Evolutionary conservation across 768 basidiomycete species (phyloP).

Genomic region (Myochromella boudieri): DNA sequence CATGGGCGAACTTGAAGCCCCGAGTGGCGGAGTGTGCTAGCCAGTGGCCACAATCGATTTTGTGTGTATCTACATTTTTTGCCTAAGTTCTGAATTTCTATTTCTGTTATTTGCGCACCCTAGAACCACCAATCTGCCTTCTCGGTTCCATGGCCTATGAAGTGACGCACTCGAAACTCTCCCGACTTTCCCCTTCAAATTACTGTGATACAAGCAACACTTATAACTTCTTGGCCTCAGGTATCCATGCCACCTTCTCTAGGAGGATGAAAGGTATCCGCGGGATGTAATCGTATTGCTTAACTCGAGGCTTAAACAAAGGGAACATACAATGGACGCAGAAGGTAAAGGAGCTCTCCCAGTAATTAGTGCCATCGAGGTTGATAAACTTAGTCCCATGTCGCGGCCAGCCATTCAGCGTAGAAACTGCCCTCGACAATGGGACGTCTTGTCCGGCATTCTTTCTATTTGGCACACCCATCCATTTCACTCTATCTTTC

Average conservation of each 20-base stretch:
- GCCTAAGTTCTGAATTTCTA: neutral
- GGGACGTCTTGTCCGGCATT: too few species aligned
- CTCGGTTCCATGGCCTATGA: conserved; percentile 75
- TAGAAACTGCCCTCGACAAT: too few species aligned
- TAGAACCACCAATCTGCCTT: conserved; percentile 60
- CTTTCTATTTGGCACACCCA: too few species aligned
- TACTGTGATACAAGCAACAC: conserved; percentile 60
- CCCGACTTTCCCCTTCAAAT: conserved; percentile 61
- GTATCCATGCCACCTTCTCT: neutral
- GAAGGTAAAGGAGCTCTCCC: conserved; percentile 46
- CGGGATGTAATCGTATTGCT: conserved; percentile 53
- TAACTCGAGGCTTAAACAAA: conserved; percentile 64
- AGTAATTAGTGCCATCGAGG: conserved; percentile 10
- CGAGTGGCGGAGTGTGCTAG: conserved; percentile 66
- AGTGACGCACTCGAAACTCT: conserved; percentile 58
- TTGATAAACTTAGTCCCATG: neutral
- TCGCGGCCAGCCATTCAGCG: too few species aligned
- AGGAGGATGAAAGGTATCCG: conserved; percentile 73
- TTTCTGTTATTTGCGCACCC: neutral
- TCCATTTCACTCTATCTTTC: too few species aligned
- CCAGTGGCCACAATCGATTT: conserved; percentile 80
- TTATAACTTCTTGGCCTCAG: conserved; percentile 36
- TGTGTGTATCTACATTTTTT: conserved; percentile 38
- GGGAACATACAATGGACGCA: conserved; percentile 59
- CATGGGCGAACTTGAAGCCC: too few species aligned